Evolutionary conservation across 306 rosid genomes (phyloP).

Genomic region (Lagenaria siceraria): DNA sequence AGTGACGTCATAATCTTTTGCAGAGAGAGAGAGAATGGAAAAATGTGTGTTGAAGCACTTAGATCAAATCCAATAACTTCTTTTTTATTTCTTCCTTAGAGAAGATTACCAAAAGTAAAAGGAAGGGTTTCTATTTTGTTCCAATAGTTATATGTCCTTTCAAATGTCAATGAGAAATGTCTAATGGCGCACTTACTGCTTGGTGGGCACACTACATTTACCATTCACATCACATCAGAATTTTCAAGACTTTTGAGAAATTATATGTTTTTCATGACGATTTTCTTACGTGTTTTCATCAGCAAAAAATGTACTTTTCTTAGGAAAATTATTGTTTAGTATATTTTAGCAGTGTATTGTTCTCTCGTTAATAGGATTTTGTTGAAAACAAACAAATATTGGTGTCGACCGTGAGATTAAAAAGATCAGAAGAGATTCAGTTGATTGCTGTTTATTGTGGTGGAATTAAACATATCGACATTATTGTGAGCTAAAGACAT

Average conservation of each 20-base stretch:
- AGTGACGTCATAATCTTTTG: background rate
- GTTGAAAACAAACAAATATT: no score
- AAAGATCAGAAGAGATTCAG: no score
- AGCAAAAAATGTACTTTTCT: background rate
- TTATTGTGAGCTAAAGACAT: background rate
- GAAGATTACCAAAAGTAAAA: background rate
- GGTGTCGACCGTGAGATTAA: no score
- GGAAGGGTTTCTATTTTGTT: background rate
- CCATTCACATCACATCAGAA: conserved; percentile 3
- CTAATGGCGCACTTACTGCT: conserved; percentile 2
- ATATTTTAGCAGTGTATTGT: background rate
- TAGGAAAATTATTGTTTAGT: background rate
- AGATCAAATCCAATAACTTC: conserved; percentile 11
- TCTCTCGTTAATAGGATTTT: background rate
- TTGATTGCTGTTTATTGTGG: background rate
- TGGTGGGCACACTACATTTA: background rate
- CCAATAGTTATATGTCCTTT: background rate
- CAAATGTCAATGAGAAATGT: background rate
- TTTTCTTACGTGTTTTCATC: background rate
- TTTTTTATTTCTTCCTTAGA: background rate
- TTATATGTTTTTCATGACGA: background rate
- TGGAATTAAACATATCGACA: background rate
- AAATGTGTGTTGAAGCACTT: conserved; percentile 20
- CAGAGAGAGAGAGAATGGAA: conserved; percentile 17
- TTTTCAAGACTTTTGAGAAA: background rate